A percentile compares a stretch with the other conserved stretches of the same genome.
phyloP scores from a whole-genome alignment of 306 rosid genomes.

The Leucaena leucocephala region DNA sequence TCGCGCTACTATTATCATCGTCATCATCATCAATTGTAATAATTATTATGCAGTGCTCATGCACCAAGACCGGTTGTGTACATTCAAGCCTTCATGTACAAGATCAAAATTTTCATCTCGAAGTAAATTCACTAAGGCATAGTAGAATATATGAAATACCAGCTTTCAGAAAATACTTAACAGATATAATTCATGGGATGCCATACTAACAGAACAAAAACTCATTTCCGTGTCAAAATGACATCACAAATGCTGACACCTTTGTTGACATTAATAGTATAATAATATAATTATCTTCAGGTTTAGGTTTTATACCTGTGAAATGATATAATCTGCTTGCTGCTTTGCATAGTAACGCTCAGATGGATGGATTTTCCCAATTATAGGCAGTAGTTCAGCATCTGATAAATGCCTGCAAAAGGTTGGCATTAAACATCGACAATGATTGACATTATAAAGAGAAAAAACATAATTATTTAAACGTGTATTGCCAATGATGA shows the following conservation, averaged over 20 bases:
- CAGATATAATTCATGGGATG: constrained; percentile 32
- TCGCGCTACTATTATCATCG: neutral
- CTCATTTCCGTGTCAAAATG: constrained; percentile 22
- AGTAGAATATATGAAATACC: constrained; percentile 16
- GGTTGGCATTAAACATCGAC: constrained; percentile 31
- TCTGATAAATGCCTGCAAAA: constrained; percentile 71
- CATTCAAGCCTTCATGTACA: constrained; percentile 1
- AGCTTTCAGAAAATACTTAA: neutral
- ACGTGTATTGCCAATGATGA: constrained; percentile 21
- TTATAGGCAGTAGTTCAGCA: constrained; percentile 72
- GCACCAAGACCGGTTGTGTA: constrained; percentile 3
- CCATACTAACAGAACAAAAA: constrained; percentile 5
- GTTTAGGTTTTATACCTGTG: constrained; percentile 65
- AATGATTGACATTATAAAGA: constrained; percentile 34
- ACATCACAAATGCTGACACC: constrained; percentile 19
- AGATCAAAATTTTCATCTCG: constrained; percentile 15
- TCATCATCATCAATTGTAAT: no score
- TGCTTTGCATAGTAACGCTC: constrained; percentile 95
- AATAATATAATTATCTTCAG: neutral
- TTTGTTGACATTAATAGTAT: constrained; percentile 14
- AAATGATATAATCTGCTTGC: constrained; percentile 85
- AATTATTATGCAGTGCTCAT: neutral
- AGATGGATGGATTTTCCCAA: constrained; percentile 94
- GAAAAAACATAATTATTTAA: constrained; percentile 25
- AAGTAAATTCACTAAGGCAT: constrained; percentile 8